Evolutionary conservation across 179 eudicot species (phyloP), one percentile per base, ranked within the genome.

Genomic region (Beta corolliflora): DNA sequence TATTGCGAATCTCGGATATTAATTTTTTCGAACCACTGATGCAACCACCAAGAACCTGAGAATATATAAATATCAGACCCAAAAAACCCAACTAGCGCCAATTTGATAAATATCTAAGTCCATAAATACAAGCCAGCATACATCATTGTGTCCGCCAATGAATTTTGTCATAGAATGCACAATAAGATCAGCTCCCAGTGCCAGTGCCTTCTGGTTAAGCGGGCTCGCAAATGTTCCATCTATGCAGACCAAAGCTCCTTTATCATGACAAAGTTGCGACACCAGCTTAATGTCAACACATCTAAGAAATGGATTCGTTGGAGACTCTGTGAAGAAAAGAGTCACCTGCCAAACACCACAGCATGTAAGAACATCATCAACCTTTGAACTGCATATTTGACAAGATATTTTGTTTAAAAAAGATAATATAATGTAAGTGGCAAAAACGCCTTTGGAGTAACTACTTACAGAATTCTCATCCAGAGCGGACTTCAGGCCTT

Each of bases 151-250:
- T 68, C 99, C 99, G 7, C 85, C 98, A 61, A 96, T 87, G 80
- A 72, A 96, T 77, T 96, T 96, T 31, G 99, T 94, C 83, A 91
- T 90, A 21, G 99, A 96, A 87, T 94, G 96, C 79, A 94, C 78
- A 88, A 96, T 89, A 85, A 95, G 80, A 84, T 95, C 98, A 85
- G 99, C 99, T 53, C 99, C 99, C 76, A 95, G 90, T 65, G 97
- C 90, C 81, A 94, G 90, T 75, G 93, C 98, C 86, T 96, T 94
- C 91, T 96, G 99, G 91, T 96, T 96, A 55, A 96, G 88, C 80
- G 99, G 94, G 58, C 97, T 91, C 59, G 98, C 98, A 86, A 96
- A 94, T 36, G 99, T 96, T 76, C 98, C 99, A 80, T 96, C 99
- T 18, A 96, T 89, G 85, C 93, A 87, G 72, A 96, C 97, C 82